A percentile compares a stretch with the other conserved stretches of the same genome.
These are phyloP conservation scores for Clavispora santaluciae DNA, from an alignment of 805 yeast genomes.

Conservation along the genomic window DNA sequence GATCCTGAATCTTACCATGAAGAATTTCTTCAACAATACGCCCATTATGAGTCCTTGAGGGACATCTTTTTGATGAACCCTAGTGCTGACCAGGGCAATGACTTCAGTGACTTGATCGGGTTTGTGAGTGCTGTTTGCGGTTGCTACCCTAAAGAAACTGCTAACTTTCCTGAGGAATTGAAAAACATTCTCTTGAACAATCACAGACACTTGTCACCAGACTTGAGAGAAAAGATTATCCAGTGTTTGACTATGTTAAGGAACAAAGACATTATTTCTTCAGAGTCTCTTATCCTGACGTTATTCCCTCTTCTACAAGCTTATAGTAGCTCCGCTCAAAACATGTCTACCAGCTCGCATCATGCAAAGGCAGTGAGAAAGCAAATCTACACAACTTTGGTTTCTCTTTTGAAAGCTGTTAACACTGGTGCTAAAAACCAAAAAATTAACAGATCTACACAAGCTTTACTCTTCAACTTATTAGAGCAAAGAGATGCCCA, in stretches of 20 bases:
- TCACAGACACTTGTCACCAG: conserved; percentile 79
- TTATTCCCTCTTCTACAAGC: conserved; percentile 79
- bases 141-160: conserved; percentile 87
- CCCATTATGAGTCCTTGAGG: conserved; percentile 86
- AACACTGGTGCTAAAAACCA: conserved; percentile 89
- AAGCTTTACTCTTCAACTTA: conserved; percentile 83
- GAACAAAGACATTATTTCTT: conserved; percentile 72
- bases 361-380: conserved; percentile 80
- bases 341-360: conserved; percentile 37
- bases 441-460: conserved; percentile 83
- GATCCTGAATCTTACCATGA: conserved; percentile 94
- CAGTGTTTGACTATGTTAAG: conserved; percentile 86
- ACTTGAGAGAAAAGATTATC: conserved; percentile 84
- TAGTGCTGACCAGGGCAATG: conserved; percentile 31
- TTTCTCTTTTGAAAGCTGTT: conserved; percentile 72
- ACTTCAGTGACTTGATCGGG: conserved; percentile 78
- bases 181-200: conserved; percentile 62
- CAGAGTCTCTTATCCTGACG: conserved; percentile 80
- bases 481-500: conserved; percentile 71
- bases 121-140: conserved; percentile 88
- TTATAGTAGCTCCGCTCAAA: conserved; percentile 42
- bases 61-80: conserved; percentile 82
- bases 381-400: conserved; percentile 75
- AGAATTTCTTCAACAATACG: conserved; percentile 87
- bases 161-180: conserved; percentile 76